Evolutionary conservation across 2,329 filamentous ascomycete genomes (phyloP), one percentile per base, ranked within the genome.

Genomic region (Simplicillium aogashimaense): DNA sequence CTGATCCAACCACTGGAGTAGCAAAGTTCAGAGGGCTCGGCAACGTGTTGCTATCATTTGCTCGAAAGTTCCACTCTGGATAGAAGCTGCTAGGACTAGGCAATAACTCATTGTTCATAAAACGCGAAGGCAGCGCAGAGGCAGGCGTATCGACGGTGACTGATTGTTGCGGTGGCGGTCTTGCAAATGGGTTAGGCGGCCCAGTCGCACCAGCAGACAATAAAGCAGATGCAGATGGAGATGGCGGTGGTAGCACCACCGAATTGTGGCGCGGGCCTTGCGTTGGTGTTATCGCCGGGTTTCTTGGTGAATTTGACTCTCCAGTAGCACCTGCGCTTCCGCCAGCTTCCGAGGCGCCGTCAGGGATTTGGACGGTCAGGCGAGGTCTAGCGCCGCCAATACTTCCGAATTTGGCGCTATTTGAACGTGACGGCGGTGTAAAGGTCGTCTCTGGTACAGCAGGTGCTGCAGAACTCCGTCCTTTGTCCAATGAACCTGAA

Each of bases 61-160:
- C 58, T 58, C 79, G 56, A 58, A 86, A 88, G 49, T 83, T 81
- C 89, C 89, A 95, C 47, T 94, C 88, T 0, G 84, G 81, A 54
- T 94, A 97, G 64, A 97, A 95, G 48, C 80, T 87, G 47, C 84
- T 94, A 1, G 92, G 92, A 41, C 86, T 94, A 0, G 92, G 89
- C 13, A 97, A 70, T 40, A 95, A 79, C 29, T 89, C 86, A 48
- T 85, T 86, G 43, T 81, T 83, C 50, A 97, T 81, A 59, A 97
- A 95, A 32, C 90, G 79, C 38, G 86, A 94, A 0, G 92, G 92
- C 10, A 98, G 69, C 3, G 90, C 89, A 2, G 89, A 95, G n/a
- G 94, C 88, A 0, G 92, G 92, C 0, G 92, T 81, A 41, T 66
- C 65, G 16, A 25, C 20, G 9, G 67, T 70, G 47, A 69, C 63